Evolutionary conservation across 257 asterid genomes (phyloP).

Genomic region (Catharanthus roseus): DNA sequence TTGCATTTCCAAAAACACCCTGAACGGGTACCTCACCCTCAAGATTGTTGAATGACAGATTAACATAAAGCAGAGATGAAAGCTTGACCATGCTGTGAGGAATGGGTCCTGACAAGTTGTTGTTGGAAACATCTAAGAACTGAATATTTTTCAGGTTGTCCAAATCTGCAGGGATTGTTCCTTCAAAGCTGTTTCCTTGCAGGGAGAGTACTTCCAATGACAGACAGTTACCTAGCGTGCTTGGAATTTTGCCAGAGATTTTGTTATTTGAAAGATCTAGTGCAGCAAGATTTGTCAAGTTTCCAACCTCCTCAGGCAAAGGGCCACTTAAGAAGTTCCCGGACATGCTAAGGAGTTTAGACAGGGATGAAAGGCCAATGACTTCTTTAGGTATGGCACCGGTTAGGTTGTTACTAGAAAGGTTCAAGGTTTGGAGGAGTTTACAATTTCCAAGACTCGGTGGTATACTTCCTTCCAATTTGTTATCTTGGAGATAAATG

Average conservation of each 20-base stretch:
- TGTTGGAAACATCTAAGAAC: slow-evolving; percentile 37
- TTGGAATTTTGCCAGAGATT: slow-evolving; percentile 39
- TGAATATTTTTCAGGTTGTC: slow-evolving; percentile 23
- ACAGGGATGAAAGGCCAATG: slow-evolving; percentile 26
- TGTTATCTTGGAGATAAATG: slow-evolving; percentile 33
- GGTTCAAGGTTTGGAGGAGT: slow-evolving; percentile 25
- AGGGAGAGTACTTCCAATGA: slow-evolving; percentile 27
- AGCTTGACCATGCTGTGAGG: slow-evolving; percentile 25
- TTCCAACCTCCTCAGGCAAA: slow-evolving; percentile 35
- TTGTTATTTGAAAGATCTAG: slow-evolving; percentile 37
- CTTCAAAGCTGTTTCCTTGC: slow-evolving; percentile 31
- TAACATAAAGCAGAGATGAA: slow-evolving; percentile 24
- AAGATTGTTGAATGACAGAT: slow-evolving; percentile 41
- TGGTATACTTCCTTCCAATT: slow-evolving; percentile 41
- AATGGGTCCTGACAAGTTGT: slow-evolving; percentile 34
- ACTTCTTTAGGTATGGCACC: slow-evolving; percentile 38
- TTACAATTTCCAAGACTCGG: slow-evolving; percentile 30
- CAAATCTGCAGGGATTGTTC: slow-evolving; percentile 30
- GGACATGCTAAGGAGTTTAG: slow-evolving; percentile 26
- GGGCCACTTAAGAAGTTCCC: slow-evolving; percentile 37
- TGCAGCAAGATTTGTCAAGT: slow-evolving; percentile 34
- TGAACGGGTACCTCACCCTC: slow-evolving; percentile 39
- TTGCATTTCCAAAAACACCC: slow-evolving; percentile 36
- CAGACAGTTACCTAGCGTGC: slow-evolving; percentile 31
- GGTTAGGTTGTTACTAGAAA: slow-evolving; percentile 34